phyloP scores from a whole-genome alignment of 306 rosid genomes.

The Abrus precatorius region DNA sequence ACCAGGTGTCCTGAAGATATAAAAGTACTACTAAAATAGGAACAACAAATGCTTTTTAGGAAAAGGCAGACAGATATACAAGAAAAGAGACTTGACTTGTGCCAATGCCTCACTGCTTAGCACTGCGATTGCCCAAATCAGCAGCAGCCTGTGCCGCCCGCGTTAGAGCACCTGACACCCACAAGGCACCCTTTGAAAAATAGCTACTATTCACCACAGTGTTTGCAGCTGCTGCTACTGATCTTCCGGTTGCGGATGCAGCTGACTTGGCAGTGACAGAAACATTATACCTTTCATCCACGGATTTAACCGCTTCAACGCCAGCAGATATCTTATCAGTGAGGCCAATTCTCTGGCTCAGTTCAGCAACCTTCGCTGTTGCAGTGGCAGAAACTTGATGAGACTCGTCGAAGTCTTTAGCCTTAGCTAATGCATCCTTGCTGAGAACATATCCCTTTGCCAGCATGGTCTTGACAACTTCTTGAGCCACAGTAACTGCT shows the following conservation, averaged over 20 bases:
- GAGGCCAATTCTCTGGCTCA: conserved; percentile 76
- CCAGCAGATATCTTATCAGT: conserved; percentile 68
- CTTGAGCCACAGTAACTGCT: conserved; percentile 77
- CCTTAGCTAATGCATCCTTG: conserved; percentile 75
- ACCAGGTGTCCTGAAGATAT: background rate
- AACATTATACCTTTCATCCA: conserved; percentile 72
- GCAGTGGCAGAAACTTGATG: conserved; percentile 75
- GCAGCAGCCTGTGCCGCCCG: conserved; percentile 72
- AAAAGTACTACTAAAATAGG: background rate
- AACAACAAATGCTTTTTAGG: conserved; percentile 9
- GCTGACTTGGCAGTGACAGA: conserved; percentile 71
- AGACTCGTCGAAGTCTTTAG: conserved; percentile 77
- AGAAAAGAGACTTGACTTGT: background rate
- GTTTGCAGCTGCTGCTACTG: conserved; percentile 74
- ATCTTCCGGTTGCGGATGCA: conserved; percentile 73
- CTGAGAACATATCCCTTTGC: conserved; percentile 80
- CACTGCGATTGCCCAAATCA: conserved; percentile 66
- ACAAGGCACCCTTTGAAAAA: conserved; percentile 83
- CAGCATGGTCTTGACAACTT: conserved; percentile 82
- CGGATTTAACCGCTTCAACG: conserved; percentile 62
- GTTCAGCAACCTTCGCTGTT: conserved; percentile 74
- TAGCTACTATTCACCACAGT: conserved; percentile 72
- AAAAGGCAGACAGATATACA: conserved; percentile 19
- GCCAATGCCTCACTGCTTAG: conserved; percentile 49
- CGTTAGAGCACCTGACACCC: conserved; percentile 72